Evolutionary conservation across 805 yeast species (phyloP).

Genomic region (Ogataea salicorniae): DNA sequence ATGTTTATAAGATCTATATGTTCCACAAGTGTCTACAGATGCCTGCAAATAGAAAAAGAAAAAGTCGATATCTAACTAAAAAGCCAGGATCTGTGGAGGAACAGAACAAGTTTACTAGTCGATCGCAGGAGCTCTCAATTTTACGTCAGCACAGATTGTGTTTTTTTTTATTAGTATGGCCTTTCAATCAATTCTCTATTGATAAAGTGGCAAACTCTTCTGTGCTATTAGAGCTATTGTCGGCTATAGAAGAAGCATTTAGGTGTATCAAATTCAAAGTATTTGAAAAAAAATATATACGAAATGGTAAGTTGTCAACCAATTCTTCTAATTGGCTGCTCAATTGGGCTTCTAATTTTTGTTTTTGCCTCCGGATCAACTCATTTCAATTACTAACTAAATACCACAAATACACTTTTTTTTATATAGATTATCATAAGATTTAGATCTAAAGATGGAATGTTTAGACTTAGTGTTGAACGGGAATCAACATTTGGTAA

Average conservation of each 20-base stretch:
- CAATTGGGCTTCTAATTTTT: too few species aligned
- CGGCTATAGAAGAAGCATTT: background rate
- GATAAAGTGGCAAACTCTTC: background rate
- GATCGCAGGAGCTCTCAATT: too few species aligned
- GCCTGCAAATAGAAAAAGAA: too few species aligned
- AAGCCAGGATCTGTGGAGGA: too few species aligned
- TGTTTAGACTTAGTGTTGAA: slow-evolving; percentile 54
- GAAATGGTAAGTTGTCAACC: background rate
- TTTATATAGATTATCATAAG: slow-evolving; percentile 43
- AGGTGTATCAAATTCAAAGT: background rate
- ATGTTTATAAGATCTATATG: background rate
- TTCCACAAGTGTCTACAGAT: background rate
- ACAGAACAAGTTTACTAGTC: too few species aligned
- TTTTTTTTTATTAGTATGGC: background rate
- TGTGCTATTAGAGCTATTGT: too few species aligned
- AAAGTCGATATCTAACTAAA: too few species aligned
- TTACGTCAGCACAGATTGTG: too few species aligned
- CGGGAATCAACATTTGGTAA: slow-evolving; percentile 13
- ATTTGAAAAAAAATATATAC: background rate
- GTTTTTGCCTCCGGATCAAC: background rate
- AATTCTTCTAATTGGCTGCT: too few species aligned
- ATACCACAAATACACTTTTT: too few species aligned
- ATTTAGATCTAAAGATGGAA: slow-evolving; percentile 82
- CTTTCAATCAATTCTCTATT: background rate
- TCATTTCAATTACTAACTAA: slow-evolving; percentile 1